Percentiles rank a stretch among this genome's conserved stretches.
These are phyloP conservation scores for Cymbopogon citratus DNA, from an alignment of 176 grass and related monocot species.

Conservation along the genomic window DNA sequence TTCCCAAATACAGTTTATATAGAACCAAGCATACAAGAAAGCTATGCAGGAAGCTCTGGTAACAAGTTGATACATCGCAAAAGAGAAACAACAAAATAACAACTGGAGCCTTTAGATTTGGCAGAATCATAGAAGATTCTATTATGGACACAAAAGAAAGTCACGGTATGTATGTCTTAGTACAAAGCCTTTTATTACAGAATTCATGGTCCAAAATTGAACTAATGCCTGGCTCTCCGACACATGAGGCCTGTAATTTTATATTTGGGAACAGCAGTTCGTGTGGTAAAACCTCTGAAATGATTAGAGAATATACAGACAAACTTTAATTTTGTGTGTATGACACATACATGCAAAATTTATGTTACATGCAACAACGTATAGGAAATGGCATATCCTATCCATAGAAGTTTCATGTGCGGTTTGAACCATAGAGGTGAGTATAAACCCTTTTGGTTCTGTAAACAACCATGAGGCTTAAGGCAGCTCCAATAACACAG, in stretches of 20 bases:
- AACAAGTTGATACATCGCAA: slow-evolving; percentile 6
- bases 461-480: slow-evolving; percentile 66
- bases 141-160: slow-evolving; percentile 4
- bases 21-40: slow-evolving; percentile 1
- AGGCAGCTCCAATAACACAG: slow-evolving; percentile 49
- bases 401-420: slow-evolving; percentile 37
- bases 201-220: not conserved
- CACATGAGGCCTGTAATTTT: not conserved
- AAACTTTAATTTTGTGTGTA: slow-evolving; percentile 11
- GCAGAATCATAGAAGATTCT: not conserved
- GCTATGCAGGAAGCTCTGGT: not conserved
- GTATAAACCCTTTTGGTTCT: slow-evolving; percentile 62
- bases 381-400: not conserved
- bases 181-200: not conserved
- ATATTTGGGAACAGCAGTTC: not conserved
- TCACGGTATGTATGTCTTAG: not conserved
- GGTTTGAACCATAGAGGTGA: slow-evolving; percentile 41
- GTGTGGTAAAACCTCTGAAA: slow-evolving; percentile 19
- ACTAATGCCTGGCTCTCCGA: not conserved
- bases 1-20: slow-evolving; percentile 2
- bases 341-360: slow-evolving; percentile 9
- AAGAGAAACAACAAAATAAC: not conserved
- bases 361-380: slow-evolving; percentile 27
- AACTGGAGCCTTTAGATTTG: not conserved
- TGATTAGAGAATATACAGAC: slow-evolving; percentile 20